Percentiles rank a stretch among this genome's conserved stretches.
Conservation (phyloP, 73 alveolate species). For the Tetrahymena malaccensis region DNA sequence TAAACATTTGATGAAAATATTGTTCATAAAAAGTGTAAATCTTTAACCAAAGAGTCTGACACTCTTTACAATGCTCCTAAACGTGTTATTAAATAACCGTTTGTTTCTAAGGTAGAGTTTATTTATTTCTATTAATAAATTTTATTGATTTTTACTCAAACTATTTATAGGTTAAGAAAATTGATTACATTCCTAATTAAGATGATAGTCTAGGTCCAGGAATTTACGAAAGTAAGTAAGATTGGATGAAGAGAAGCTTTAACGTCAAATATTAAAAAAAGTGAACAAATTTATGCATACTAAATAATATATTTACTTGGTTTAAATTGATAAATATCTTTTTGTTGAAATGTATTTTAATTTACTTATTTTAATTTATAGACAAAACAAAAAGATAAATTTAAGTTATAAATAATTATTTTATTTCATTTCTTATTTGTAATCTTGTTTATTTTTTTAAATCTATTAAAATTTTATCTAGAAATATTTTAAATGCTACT, state of each 20-base stretch:
- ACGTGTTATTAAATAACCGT: neutral
- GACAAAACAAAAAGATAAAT: too few relatives aligned
- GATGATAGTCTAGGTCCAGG: neutral
- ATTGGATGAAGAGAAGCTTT: neutral
- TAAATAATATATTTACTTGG: too few relatives aligned
- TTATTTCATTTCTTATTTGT: too few relatives aligned
- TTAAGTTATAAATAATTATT: too few relatives aligned
- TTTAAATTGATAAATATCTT: too few relatives aligned
- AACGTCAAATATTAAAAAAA: neutral
- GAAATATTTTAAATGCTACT: too few relatives aligned
- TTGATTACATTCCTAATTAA: neutral
- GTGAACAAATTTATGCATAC: neutral
- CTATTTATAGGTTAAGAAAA: neutral
- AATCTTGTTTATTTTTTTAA: too few relatives aligned
- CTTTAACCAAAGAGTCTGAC: neutral
- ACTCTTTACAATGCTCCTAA: neutral
- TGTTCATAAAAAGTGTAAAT: neutral
- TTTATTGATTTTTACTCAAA: neutral
- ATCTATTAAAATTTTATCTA: too few relatives aligned
- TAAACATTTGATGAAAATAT: neutral
- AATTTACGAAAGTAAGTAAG: neutral
- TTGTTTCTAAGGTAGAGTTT: neutral
- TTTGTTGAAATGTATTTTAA: too few relatives aligned
- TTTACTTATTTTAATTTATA: too few relatives aligned
- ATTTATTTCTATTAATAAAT: neutral